Conservation (phyloP, 805 yeast genomes). For the Saturnispora silvae region DNA sequence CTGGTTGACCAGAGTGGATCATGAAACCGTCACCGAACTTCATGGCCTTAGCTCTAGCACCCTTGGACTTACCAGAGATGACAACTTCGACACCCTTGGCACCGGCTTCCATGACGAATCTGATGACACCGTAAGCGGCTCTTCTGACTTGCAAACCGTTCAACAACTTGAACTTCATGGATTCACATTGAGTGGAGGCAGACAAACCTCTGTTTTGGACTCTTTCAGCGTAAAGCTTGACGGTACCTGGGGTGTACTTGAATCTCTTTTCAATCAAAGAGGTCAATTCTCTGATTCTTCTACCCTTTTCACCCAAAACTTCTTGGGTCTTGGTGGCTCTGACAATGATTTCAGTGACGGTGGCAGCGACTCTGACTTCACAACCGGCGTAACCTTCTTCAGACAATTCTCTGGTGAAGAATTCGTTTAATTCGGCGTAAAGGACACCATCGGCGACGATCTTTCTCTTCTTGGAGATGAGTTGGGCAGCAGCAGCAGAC, state of each 20-base stretch:
- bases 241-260: conserved; percentile 87
- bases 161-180: conserved; percentile 93
- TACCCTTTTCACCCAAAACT: conserved; percentile 99
- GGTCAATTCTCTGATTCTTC: conserved; percentile 98
- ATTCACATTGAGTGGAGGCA: conserved; percentile 99
- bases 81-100: conserved; percentile 99
- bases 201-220: conserved; percentile 99
- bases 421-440: conserved; percentile 99
- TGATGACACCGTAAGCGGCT: conserved; percentile 99
- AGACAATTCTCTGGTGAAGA: conserved; percentile 99
- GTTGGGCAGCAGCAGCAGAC: conserved; percentile 26
- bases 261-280: conserved; percentile 97
- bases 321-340: conserved; percentile 98
- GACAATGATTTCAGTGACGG: conserved; percentile 96
- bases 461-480: conserved; percentile 96
- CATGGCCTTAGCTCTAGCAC: conserved; percentile 99
- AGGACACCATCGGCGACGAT: conserved; percentile 99
- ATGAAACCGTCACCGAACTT: conserved; percentile 99
- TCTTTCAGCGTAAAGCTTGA: conserved; percentile 95
- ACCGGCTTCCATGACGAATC: conserved; percentile 99
- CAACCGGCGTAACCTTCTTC: conserved; percentile 99
- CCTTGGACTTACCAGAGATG: conserved; percentile 98
- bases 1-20: conserved; percentile 99
- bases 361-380: conserved; percentile 97
- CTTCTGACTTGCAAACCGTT: conserved; percentile 99